These are phyloP conservation scores for Picochlorum costavermella DNA, from an alignment of 139 green algal genomes.

Conservation along the genomic window DNA sequence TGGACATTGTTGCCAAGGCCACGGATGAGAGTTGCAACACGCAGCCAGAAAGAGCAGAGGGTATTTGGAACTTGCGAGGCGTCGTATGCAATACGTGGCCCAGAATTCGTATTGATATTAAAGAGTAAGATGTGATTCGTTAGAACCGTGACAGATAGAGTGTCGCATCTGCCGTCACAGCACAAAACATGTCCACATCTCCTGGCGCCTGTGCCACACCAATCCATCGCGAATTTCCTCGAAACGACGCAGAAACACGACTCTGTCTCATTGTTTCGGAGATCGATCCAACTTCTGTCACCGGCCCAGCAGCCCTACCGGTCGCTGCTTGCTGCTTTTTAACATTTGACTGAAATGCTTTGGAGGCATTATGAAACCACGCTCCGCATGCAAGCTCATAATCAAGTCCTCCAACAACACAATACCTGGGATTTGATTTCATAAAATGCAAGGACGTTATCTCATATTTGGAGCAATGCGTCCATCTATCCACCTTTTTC, in stretches of 20 bases:
- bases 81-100: slow-evolving; percentile 77
- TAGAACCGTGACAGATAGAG: slow-evolving; percentile 16
- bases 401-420: slow-evolving; percentile 16
- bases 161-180: slow-evolving; percentile 14
- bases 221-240: slow-evolving; percentile 24
- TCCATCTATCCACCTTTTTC: slow-evolving; percentile 23
- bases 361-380: slow-evolving; percentile 22
- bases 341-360: slow-evolving; percentile 2
- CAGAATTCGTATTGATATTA: slow-evolving; percentile 2
- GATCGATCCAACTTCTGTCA: not conserved
- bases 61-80: slow-evolving; percentile 73
- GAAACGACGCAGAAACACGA: slow-evolving; percentile 14
- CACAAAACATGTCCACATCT: slow-evolving; percentile 18
- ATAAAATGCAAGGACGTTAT: slow-evolving; percentile 19
- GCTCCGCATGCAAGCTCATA: slow-evolving; percentile 30
- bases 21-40: slow-evolving; percentile 68
- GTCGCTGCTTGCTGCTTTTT: not conserved
- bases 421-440: slow-evolving; percentile 10
- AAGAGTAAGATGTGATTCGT: not conserved
- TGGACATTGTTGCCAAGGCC: slow-evolving; percentile 55
- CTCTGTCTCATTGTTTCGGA: not conserved
- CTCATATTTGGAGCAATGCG: slow-evolving; percentile 31
- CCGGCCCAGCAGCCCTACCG: not conserved
- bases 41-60: slow-evolving; percentile 55
- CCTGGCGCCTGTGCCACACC: slow-evolving; percentile 20